phyloP scores from a whole-genome alignment of 805 yeast species.

The Scheffersomyces stipitis region DNA sequence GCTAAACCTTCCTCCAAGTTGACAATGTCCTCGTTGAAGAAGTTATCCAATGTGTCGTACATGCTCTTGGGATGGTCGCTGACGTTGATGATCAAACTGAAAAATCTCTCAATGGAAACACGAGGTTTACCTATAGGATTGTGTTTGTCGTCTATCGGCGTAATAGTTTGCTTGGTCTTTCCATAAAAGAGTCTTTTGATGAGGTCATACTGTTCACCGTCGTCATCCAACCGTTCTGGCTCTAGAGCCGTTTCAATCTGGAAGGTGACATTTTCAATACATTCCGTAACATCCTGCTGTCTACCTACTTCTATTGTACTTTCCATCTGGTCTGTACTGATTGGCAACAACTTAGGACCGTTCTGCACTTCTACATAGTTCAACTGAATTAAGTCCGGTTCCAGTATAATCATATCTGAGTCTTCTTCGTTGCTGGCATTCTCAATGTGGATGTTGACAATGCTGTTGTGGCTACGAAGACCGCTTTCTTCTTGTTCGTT shows the following conservation, averaged over 20 bases:
- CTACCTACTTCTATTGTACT: constrained; percentile 78
- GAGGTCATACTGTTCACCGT: constrained; percentile 80
- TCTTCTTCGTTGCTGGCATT: not conserved
- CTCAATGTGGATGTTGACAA: not conserved
- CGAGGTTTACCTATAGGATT: constrained; percentile 16
- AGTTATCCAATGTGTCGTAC: constrained; percentile 86
- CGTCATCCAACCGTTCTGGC: constrained; percentile 62
- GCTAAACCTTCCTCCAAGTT: constrained; percentile 71
- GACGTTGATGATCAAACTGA: constrained; percentile 79
- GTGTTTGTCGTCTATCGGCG: constrained; percentile 48
- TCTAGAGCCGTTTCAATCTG: constrained; percentile 87
- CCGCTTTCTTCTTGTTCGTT: not conserved
- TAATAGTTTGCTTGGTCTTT: constrained; percentile 73
- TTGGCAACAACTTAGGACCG: constrained; percentile 26
- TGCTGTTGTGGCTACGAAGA: not conserved
- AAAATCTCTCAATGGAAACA: constrained; percentile 63
- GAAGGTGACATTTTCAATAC: constrained; percentile 88
- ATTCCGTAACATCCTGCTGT: constrained; percentile 97
- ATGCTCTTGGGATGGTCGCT: constrained; percentile 86
- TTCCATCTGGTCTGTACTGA: constrained; percentile 64
- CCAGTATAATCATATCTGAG: too few species aligned
- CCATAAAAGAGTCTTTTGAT: constrained; percentile 84
- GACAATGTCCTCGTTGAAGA: constrained; percentile 72
- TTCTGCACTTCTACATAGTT: not conserved
- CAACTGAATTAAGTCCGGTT: too few species aligned